Base-by-base conservation (phyloP, 768 basidiomycete genomes). In the Phaffia tasmanica region DNA sequence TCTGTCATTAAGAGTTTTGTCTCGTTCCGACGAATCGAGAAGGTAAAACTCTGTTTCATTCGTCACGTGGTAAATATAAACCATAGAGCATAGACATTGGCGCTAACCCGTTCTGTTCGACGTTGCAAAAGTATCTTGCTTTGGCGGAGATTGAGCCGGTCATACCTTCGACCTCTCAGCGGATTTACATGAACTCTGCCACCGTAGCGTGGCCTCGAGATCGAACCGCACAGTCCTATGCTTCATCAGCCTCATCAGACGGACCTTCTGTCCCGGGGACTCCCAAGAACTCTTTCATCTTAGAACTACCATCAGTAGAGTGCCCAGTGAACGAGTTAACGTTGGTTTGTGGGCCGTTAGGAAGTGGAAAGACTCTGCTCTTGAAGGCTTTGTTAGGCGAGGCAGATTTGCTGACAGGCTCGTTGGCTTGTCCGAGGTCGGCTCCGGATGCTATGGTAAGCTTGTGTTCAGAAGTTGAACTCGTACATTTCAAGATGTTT, bases 121-220 rank as follows among this genome's bases (percentile, higher is more conserved):
- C 14, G 11, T 32, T 25, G 11, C 30, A 42, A 42, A 42, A 89
- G 73, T 97, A 93, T 75, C 81, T 97, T 29, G 79, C 83, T 55
- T 81, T 83, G 11, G 82, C 82, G 1, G 92, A 97, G 76, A 84
- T 95, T 19, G 74, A 80, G 1, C 75, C 80, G 0, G 84, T 88
- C 15, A 81, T 80, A 4, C 84, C 84, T 2, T 75, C 87, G 9
- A 75, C 79, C 25, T 75, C 81, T 32, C 82, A 85, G 70, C 58
- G 60, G 50, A 69, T 69, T 62, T 54, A 53, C 49, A 47, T 93
- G 71, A 86, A 86, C 73, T 87, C 86, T 14, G 90, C 89, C 49
- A 94, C 89, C 0, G 80, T 90, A 57, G 89, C 89, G 1, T 97
- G 92, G 92, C 88, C 92, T 0, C 84, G 86, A 71, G 88, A 91